A percentile compares a stretch with the other conserved stretches of the same genome.
Conservation (phyloP, 176 grass and related monocot species). For the Poa pratensis region DNA sequence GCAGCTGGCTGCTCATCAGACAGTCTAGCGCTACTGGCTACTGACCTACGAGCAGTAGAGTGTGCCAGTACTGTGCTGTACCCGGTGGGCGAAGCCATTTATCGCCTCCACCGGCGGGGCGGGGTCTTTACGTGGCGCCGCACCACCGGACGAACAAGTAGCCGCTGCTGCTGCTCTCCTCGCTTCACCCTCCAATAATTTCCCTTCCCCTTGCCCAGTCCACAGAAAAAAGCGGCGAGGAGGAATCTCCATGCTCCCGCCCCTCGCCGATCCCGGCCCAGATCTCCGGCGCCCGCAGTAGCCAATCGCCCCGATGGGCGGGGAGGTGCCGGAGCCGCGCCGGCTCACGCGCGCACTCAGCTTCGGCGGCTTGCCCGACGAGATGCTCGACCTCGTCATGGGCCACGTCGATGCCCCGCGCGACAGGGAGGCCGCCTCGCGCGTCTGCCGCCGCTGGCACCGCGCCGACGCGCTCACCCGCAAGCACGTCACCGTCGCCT, state of each 20-base stretch:
- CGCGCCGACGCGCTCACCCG: slow-evolving; percentile 70
- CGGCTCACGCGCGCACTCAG: slow-evolving; percentile 45
- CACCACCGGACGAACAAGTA: slow-evolving; percentile 37
- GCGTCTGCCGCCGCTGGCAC: slow-evolving; percentile 74
- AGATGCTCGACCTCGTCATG: slow-evolving; percentile 64
- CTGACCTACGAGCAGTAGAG: too few relatives aligned
- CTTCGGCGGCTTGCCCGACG: slow-evolving; percentile 45
- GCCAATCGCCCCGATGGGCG: slow-evolving; percentile 44
- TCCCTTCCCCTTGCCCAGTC: slow-evolving; percentile 6
- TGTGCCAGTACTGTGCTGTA: slow-evolving; percentile 1
- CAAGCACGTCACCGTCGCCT: slow-evolving; percentile 76
- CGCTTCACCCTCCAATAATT: slow-evolving; percentile 49
- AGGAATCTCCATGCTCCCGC: slow-evolving; percentile 35
- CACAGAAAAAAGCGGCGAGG: not conserved
- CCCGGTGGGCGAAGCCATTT: slow-evolving; percentile 43
- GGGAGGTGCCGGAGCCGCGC: slow-evolving; percentile 50
- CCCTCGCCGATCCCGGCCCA: slow-evolving; percentile 3
- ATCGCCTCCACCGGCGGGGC: not conserved
- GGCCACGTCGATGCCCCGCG: slow-evolving; percentile 64
- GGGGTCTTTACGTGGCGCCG: slow-evolving; percentile 34
- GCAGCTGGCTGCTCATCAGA: not conserved
- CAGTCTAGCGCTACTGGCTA: too few relatives aligned
- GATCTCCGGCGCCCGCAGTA: slow-evolving; percentile 44
- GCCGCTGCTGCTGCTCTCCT: not conserved
- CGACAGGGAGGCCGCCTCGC: slow-evolving; percentile 63